Conservation (phyloP, 257 asterid species). For the Sherardia arvensis region DNA sequence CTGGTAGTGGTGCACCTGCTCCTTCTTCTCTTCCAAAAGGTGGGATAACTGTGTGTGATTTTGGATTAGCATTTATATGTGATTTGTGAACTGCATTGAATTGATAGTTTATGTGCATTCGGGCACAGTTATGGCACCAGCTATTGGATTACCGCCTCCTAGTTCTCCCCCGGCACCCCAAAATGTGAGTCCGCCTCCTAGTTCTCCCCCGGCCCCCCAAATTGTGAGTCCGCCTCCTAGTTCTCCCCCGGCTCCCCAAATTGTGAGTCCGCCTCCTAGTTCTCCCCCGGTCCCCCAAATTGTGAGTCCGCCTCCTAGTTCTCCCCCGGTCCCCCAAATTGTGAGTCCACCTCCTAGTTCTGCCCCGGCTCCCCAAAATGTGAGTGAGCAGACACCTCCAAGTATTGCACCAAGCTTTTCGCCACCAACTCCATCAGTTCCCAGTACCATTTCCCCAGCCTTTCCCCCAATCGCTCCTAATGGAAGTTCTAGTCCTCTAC, state of each 20-base stretch:
- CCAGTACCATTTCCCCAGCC: slow-evolving; percentile 17
- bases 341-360: slow-evolving; percentile 22
- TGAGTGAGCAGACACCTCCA: slow-evolving; percentile 25
- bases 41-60: slow-evolving; percentile 11
- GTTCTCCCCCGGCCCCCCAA: slow-evolving; percentile 28
- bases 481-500: slow-evolving; percentile 26
- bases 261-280: slow-evolving; percentile 28
- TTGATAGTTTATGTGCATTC: slow-evolving; percentile 21
- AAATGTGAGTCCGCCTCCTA: slow-evolving; percentile 25
- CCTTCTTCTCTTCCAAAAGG: slow-evolving; percentile 39
- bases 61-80: not conserved
- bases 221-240: slow-evolving; percentile 22
- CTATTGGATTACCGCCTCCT: slow-evolving; percentile 30
- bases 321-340: slow-evolving; percentile 32
- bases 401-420: slow-evolving; percentile 26
- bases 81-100: slow-evolving; percentile 12
- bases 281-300: slow-evolving; percentile 27
- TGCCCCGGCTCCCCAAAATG: slow-evolving; percentile 27
- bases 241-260: too few relatives aligned
- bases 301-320: slow-evolving; percentile 23
- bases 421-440: slow-evolving; percentile 27
- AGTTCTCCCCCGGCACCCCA: slow-evolving; percentile 29
- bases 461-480: slow-evolving; percentile 38
- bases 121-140: slow-evolving; percentile 33
- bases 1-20: slow-evolving; percentile 26